Percentiles rank a stretch among this genome's conserved stretches.
phyloP scores from a whole-genome alignment of 768 basidiomycete genomes.

The Dendrothele bispora region DNA sequence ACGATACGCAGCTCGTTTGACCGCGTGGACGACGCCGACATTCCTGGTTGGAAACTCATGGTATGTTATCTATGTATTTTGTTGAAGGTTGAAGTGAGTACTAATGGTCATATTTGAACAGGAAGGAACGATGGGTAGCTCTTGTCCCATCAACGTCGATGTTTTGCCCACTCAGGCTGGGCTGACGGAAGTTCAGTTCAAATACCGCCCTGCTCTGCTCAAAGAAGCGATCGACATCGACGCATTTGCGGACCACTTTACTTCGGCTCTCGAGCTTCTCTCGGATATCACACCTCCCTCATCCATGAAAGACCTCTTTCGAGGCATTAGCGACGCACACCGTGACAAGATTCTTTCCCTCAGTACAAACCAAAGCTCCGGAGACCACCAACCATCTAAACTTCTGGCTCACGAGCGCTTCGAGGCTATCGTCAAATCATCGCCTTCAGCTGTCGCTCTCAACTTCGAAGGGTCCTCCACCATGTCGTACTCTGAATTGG shows the following conservation, averaged over 20 bases:
- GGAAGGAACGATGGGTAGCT: not conserved
- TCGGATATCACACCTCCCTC: not conserved
- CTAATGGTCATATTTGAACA: not conserved
- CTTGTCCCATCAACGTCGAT: not conserved
- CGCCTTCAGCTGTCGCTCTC: too few relatives aligned
- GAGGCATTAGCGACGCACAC: too few relatives aligned
- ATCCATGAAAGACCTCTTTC: too few relatives aligned
- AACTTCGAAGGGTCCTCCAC: too few relatives aligned
- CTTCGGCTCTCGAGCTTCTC: not conserved
- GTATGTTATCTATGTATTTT: not conserved
- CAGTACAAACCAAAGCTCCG: too few relatives aligned
- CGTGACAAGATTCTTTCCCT: too few relatives aligned
- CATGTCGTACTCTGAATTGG: constrained; percentile 11
- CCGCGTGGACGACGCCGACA: not conserved
- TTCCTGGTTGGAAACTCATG: not conserved
- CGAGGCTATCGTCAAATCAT: too few relatives aligned
- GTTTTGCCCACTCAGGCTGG: not conserved
- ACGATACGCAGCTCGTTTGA: not conserved
- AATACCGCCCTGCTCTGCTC: not conserved
- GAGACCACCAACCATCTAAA: too few relatives aligned
- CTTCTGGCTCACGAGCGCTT: too few relatives aligned
- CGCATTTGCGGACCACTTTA: not conserved
- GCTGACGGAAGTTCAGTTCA: not conserved
- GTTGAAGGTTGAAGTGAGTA: not conserved
- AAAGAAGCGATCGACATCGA: not conserved